Evolutionary conservation across 2,329 filamentous ascomycete species (phyloP).

Genomic region (Zasmidium angulare): DNA sequence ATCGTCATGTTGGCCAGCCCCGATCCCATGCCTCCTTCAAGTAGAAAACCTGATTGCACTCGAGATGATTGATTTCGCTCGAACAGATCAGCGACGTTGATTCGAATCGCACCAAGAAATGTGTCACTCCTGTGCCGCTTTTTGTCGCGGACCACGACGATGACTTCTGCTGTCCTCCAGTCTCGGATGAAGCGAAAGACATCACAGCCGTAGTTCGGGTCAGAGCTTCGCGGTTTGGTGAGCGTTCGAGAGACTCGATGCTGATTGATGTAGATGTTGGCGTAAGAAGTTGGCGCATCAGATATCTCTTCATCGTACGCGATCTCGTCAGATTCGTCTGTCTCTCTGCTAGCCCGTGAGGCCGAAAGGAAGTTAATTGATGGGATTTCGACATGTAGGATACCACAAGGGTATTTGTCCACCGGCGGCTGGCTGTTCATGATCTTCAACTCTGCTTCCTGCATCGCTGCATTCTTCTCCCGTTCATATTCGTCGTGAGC

Average conservation of each 20-base stretch:
- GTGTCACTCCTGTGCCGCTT: not conserved
- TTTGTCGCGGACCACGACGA: not conserved
- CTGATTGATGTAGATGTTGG: constrained; percentile 3
- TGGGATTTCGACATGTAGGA: not conserved
- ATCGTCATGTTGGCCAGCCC: not conserved
- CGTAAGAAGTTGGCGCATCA: not conserved
- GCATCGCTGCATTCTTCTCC: not conserved
- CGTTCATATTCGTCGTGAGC: not conserved
- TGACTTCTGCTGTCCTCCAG: not conserved
- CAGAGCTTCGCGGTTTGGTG: not conserved
- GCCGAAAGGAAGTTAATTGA: not conserved
- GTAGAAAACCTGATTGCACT: not conserved
- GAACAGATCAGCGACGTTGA: not conserved
- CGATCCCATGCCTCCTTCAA: not conserved
- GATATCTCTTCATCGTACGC: not conserved
- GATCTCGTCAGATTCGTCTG: constrained; percentile 1
- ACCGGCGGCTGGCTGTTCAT: constrained; percentile 3
- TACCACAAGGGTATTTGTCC: not conserved
- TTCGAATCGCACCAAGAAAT: not conserved
- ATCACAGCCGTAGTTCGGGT: not conserved
- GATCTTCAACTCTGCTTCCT: not conserved
- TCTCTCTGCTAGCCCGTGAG: not conserved
- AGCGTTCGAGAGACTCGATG: not conserved
- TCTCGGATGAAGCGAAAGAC: not conserved
- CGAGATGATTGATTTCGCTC: not conserved